Evolutionary conservation across 306 rosid genomes (phyloP).

Genomic region (Rubus parviflorus): DNA sequence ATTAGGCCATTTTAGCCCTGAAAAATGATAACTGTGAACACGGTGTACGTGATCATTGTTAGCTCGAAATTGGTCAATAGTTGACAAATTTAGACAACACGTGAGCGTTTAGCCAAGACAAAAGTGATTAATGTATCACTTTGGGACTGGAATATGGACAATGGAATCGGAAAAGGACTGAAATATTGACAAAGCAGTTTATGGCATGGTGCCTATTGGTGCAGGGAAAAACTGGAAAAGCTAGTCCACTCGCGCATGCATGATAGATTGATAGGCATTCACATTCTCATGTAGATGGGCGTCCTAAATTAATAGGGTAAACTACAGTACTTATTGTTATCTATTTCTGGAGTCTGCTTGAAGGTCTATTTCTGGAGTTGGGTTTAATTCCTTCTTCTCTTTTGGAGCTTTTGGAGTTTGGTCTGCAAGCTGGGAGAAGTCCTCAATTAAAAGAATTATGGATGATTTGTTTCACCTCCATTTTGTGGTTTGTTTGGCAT

Average conservation of each 20-base stretch:
- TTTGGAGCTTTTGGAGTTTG: too few relatives aligned
- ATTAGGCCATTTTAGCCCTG: too few relatives aligned
- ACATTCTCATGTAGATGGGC: slow-evolving; percentile 44
- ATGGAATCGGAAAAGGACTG: too few relatives aligned
- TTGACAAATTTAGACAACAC: not conserved
- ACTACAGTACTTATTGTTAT: not conserved
- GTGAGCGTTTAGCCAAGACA: not conserved
- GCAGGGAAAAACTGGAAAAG: slow-evolving; percentile 35
- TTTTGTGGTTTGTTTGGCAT: too few relatives aligned
- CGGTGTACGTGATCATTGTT: not conserved
- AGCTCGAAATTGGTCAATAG: not conserved
- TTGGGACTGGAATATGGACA: too few relatives aligned
- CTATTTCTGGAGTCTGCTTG: not conserved
- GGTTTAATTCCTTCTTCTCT: too few relatives aligned
- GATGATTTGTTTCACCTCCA: too few relatives aligned
- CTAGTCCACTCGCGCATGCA: slow-evolving; percentile 34
- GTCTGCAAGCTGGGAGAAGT: too few relatives aligned
- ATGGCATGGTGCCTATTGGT: not conserved
- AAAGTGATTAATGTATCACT: not conserved
- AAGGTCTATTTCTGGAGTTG: too few relatives aligned
- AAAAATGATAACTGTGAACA: not conserved
- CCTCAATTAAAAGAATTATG: too few relatives aligned
- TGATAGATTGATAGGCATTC: slow-evolving; percentile 36
- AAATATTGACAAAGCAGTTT: not conserved
- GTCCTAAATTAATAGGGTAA: slow-evolving; percentile 62